Evolutionary conservation across 768 basidiomycete genomes (phyloP), one percentile per base, ranked within the genome.

Genomic region (Boletus rufocinnamomeus): DNA sequence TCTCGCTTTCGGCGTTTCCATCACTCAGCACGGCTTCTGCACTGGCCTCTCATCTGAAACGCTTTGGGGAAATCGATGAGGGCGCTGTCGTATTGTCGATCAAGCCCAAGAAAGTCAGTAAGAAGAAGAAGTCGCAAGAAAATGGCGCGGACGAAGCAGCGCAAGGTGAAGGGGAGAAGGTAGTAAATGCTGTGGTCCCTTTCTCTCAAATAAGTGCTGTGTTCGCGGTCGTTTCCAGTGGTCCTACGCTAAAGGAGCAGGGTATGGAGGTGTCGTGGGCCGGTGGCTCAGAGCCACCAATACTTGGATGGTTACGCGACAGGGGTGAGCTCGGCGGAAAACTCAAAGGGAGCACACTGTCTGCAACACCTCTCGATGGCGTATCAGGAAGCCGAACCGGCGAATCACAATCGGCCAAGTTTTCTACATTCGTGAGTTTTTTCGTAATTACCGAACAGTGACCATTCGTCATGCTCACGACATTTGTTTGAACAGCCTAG

Each of bases 191-290:
- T 0, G 78, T 90, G 6, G 83, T 92, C 0, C 86, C 89, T 7
- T 93, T 93, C 70, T 82, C 84, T 58, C 87, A 86, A 63, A 86
- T 93, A 46, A 81, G 85, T 1, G 83, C 88, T 43, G 91, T 92
- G 3, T 90, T 91, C 66, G 87, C 84, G 3, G 88, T 84, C 3
- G 86, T 93, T 1, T 85, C 85, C 62, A 73, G 86, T 82, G 27
- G 84, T 75, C 57, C 82, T 78, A 19, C 74, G 74, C 45, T 77
- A 72, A 52, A 83, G 83, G 57, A 74, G 75, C 46, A 85, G 82
- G 84, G 82, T 17, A 77, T 93, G 50, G 89, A 91, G 48, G 79
- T 91, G 0, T 73, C 77, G 0, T 94, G 92, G 91, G 85, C 84
- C 17, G 86, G 80, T 44, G 87, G 87, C 63, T 63, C 65, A 17